Base-by-base conservation (phyloP, 441 rosid genomes). In the Gossypium gossypioides region DNA sequence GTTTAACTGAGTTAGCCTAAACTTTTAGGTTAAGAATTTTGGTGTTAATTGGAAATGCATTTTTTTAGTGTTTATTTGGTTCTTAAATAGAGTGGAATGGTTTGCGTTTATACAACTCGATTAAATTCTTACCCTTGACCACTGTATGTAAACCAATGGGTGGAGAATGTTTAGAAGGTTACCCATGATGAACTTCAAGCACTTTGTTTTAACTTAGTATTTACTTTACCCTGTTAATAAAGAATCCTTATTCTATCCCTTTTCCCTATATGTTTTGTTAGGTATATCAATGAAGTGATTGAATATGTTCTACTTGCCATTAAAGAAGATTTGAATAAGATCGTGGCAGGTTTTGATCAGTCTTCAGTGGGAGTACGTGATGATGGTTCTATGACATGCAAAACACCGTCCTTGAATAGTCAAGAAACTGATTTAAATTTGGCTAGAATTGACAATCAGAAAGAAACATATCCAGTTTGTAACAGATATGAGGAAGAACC, bases 221-320 rank as follows among this genome's bases (percentile, higher is more conserved):
- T 25, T 48, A 40, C 40, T 48, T n/a, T 66, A 3, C 40, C 8
- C 32, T 25, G 37, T 66, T 25, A 15, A 48, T 48, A 24, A 12
- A 15, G 32, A 22, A 46, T 65, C 55, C 37, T 66, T 67, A 25
- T 67, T 67, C 15, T 6, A n/a, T 48, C 42, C 9, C 44, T 44
- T 46, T 24, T 6, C 18, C 74, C 18, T 13, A 7, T 8, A 22
- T 40, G 9, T 59, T 59, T n/a, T 57, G 15, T 59, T 69, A 96
- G 99, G 90, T 88, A 82, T 76, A 82, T 96, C 81, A 96, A 96
- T 82, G 95, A 96, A 81, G 74, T 92, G 80, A 83, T 96, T 85
- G 97, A 91, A 81, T 74, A 72, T 44, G 5, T 91, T 79, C 78
- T 89, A 82, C 87, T 86, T 82, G 74, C 84, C 70, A 76, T 88